Conservation (phyloP, 768 basidiomycete species). For the Suillus luteus region DNA sequence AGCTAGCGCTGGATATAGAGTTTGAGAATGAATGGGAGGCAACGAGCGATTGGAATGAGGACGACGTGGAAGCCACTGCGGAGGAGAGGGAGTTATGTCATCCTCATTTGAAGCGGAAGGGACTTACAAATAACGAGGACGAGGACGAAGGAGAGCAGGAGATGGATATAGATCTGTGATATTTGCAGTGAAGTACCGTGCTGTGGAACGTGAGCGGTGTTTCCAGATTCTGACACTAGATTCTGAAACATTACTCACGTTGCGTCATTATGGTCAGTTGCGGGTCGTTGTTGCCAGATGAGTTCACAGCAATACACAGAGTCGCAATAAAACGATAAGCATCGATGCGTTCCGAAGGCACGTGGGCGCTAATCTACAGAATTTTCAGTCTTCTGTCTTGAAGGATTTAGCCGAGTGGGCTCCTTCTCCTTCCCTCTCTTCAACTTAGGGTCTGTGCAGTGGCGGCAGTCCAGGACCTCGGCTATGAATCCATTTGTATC, state of each 20-base stretch:
- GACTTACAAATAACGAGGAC: slow-evolving; percentile 35
- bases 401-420: neutral
- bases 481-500: neutral
- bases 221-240: neutral
- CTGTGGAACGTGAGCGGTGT: slow-evolving; percentile 1
- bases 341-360: neutral
- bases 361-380: too few relatives aligned
- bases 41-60: slow-evolving; percentile 89
- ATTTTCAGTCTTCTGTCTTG: too few relatives aligned
- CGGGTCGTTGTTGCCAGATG: neutral
- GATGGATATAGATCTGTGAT: slow-evolving; percentile 38
- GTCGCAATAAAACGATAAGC: neutral
- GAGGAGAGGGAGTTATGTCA: slow-evolving; percentile 78
- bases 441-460: neutral
- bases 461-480: neutral
- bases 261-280: neutral
- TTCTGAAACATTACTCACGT: neutral
- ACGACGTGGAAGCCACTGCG: slow-evolving; percentile 72
- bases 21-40: slow-evolving; percentile 92
- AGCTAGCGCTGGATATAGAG: slow-evolving; percentile 73
- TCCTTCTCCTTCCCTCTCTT: neutral
- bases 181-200: neutral
- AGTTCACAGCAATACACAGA: neutral
- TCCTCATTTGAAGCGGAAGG: slow-evolving; percentile 35
- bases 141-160: slow-evolving; percentile 43